Percentiles rank a stretch among this genome's conserved stretches.
These are phyloP conservation scores for Silene vulgaris DNA, from an alignment of 179 eudicot genomes.

Conservation along the genomic window DNA sequence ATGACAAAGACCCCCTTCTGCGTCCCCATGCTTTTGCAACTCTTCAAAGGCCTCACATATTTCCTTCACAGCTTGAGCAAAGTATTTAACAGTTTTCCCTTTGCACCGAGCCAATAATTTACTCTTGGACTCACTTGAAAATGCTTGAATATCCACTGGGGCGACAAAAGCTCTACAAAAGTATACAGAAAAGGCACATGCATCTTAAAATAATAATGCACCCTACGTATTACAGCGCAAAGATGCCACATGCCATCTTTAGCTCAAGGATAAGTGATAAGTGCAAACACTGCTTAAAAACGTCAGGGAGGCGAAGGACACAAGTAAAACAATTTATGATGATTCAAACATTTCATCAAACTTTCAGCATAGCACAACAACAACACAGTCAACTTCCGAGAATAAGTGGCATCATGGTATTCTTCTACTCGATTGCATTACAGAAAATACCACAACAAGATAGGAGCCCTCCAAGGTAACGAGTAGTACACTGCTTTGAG, in stretches of 20 bases:
- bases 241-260: not conserved
- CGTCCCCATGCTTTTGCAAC: constrained; percentile 34
- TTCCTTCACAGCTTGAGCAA: constrained; percentile 77
- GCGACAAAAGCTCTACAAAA: constrained; percentile 81
- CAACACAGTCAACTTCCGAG: not conserved
- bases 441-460: not conserved
- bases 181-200: constrained; percentile 15
- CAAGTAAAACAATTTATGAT: not conserved
- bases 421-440: not conserved
- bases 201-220: constrained; percentile 14
- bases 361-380: not conserved
- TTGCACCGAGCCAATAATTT: constrained; percentile 59
- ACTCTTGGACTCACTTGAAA: constrained; percentile 66
- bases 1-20: constrained; percentile 27
- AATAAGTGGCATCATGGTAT: not conserved
- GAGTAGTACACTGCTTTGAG: not conserved
- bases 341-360: not conserved
- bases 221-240: not conserved
- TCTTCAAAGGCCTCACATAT: constrained; percentile 74
- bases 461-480: not conserved
- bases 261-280: not conserved
- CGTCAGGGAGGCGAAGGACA: not conserved
- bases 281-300: not conserved
- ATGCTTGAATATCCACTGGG: constrained; percentile 77
- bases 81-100: constrained; percentile 68